These are phyloP conservation scores for Aureobasidium namibiae DNA, from an alignment of 2,329 filamentous ascomycete species.

Conservation along the genomic window DNA sequence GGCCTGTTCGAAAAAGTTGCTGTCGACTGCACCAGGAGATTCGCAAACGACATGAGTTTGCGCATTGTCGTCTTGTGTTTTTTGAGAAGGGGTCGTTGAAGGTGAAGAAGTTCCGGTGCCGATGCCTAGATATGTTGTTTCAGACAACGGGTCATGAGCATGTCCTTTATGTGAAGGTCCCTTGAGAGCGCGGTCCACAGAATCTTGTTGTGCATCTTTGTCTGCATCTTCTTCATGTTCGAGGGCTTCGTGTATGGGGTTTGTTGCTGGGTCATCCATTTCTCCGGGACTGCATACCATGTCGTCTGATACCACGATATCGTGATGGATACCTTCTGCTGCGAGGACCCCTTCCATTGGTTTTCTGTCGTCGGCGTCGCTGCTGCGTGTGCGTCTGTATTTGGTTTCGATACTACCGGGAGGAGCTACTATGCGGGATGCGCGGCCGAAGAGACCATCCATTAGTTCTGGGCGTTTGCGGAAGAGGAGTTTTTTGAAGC, in stretches of 20 bases:
- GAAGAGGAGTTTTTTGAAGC: constrained; percentile 70
- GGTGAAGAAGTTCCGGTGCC: constrained; percentile 48
- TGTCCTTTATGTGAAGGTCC: constrained; percentile 46
- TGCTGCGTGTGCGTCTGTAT: constrained; percentile 38
- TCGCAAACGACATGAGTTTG: constrained; percentile 58
- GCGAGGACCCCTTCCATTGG: constrained; percentile 42
- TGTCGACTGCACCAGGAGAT: constrained; percentile 75
- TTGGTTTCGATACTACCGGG: constrained; percentile 29
- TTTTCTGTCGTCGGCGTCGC: constrained; percentile 44
- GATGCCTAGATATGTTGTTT: constrained; percentile 66
- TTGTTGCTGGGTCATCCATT: constrained; percentile 13
- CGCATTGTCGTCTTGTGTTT: constrained; percentile 31
- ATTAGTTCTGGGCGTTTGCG: constrained; percentile 46
- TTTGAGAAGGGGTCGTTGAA: constrained; percentile 17
- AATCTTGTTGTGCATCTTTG: background rate
- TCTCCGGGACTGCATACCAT: constrained; percentile 21
- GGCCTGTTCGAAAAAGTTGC: constrained; percentile 80
- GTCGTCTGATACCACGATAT: constrained; percentile 30
- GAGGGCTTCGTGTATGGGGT: constrained; percentile 18
- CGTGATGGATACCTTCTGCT: constrained; percentile 46
- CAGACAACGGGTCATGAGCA: constrained; percentile 55
- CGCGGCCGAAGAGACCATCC: constrained; percentile 52
- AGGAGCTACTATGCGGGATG: constrained; percentile 50
- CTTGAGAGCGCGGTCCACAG: constrained; percentile 6
- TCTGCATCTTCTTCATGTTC: constrained; percentile 25